Base-by-base conservation (phyloP, 2,329 filamentous ascomycete genomes). In the Paecilomyces sp. region DNA sequence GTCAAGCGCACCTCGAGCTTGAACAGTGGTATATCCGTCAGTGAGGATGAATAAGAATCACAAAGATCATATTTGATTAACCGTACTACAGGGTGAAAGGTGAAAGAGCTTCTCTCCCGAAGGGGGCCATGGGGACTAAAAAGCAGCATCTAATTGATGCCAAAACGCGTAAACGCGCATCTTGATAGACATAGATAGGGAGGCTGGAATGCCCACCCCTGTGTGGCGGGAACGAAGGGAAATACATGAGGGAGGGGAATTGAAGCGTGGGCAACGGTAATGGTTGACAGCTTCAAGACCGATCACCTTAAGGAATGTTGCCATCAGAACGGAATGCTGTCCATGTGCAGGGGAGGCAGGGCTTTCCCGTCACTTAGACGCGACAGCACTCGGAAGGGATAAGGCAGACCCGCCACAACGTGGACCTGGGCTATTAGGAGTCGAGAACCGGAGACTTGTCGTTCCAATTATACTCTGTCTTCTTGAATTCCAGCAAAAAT, bases 151-250 rank as follows among this genome's bases (percentile, higher is more conserved):
- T 50, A 55, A 56, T 60, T 59, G 60, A 58, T 50, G 53, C 58
- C 60, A 41, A 47, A 30, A 60, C 61, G 64, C 63, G 60, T 61
- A 22, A 34, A 60, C 58, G 25, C 58, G 56, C 54, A 53, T 36
- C 56, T 56, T 47, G 41, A 47, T 9, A 56, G 55, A 41, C 41
- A 41, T 36, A 30, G 55, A 58, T 28, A 47, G 55, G 62, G 64
- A 63, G 61, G 55, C 55, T 58, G 58, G 63, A 65, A 63, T 65
- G 63, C 60, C 57, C 57, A 57, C 41, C 57, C 41, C 41, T 51
- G 52, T 47, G 57, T 62, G 60, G 60, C 60, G 15, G 57, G 62
- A 22, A 61, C 71, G 81, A 82, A n/a, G 82, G 75, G 5, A 92
- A 89, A 53, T 18, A 47, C 41, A 47, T 8, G 36, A 6, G 13